These are phyloP conservation scores for Niebla homalea DNA, from an alignment of 495 filamentous ascomycete genomes.

Conservation along the genomic window DNA sequence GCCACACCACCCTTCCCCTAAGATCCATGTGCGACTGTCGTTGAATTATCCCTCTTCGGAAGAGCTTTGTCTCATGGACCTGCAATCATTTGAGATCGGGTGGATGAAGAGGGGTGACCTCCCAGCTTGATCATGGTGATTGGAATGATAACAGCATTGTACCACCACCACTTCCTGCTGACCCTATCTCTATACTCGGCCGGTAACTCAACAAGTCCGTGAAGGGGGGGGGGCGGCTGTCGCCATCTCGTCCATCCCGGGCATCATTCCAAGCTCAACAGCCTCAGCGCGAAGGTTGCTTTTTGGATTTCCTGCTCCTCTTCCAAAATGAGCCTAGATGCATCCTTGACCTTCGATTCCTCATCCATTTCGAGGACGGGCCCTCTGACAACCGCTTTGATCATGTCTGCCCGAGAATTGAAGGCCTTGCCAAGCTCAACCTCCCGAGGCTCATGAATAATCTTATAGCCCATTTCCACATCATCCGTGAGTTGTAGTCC, in stretches of 20 bases:
- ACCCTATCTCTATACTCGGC: too few species aligned
- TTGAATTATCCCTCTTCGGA: too few species aligned
- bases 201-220: too few species aligned
- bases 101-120: too few species aligned
- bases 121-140: too few species aligned
- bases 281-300: conserved; percentile 68
- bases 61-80: too few species aligned
- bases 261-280: conserved; percentile 47
- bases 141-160: too few species aligned
- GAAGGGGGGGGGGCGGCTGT: too few species aligned
- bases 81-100: too few species aligned
- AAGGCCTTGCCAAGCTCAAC: conserved; percentile 65
- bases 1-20: too few species aligned
- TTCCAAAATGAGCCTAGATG: conserved; percentile 56
- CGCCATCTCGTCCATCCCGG: not conserved
- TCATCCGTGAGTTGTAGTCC: conserved; percentile 71
- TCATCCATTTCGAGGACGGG: conserved; percentile 54
- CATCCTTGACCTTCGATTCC: conserved; percentile 40
- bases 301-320: conserved; percentile 86
- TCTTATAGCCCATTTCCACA: conserved; percentile 69
- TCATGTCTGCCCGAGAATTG: conserved; percentile 46
- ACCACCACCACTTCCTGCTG: too few species aligned
- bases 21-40: too few species aligned
- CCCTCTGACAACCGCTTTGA: conserved; percentile 69
- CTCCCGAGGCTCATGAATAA: conserved; percentile 63